Evolutionary conservation across 805 yeast species (phyloP).

Genomic region (Danielia oregonensis): DNA sequence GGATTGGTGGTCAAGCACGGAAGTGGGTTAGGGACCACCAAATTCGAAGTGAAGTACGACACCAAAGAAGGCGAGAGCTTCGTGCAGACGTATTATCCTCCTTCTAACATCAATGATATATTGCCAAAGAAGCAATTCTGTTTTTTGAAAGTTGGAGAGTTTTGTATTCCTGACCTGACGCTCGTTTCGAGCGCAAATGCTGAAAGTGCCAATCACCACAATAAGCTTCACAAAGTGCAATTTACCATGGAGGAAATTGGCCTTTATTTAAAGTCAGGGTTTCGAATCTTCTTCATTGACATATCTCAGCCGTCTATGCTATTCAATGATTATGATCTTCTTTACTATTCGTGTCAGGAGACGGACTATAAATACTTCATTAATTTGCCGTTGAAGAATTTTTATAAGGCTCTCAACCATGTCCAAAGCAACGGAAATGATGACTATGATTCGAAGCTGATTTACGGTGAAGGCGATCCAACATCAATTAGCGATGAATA

Average conservation of each 20-base stretch:
- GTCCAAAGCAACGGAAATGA: slow-evolving; percentile 28
- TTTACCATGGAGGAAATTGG: slow-evolving; percentile 57
- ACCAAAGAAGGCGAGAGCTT: slow-evolving; percentile 23
- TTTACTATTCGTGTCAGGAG: slow-evolving; percentile 39
- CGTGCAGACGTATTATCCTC: slow-evolving; percentile 47
- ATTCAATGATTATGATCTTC: slow-evolving; percentile 40
- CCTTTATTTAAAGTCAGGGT: slow-evolving; percentile 48
- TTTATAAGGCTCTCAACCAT: slow-evolving; percentile 43
- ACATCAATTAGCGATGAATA: slow-evolving; percentile 12
- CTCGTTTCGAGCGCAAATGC: background rate
- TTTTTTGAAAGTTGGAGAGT: slow-evolving; percentile 49
- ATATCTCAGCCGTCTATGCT: slow-evolving; percentile 37
- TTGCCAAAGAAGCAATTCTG: slow-evolving; percentile 51
- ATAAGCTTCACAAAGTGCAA: slow-evolving; percentile 34
- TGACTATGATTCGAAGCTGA: slow-evolving; percentile 5
- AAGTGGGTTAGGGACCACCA: slow-evolving; percentile 56
- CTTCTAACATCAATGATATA: slow-evolving; percentile 53
- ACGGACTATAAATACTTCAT: slow-evolving; percentile 40
- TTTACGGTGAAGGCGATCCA: slow-evolving; percentile 19
- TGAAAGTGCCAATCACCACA: slow-evolving; percentile 3
- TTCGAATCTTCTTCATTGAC: slow-evolving; percentile 44
- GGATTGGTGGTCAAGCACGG: slow-evolving; percentile 53
- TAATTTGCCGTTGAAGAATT: slow-evolving; percentile 43
- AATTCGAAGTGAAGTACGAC: slow-evolving; percentile 42
- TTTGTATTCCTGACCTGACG: slow-evolving; percentile 27